Percentiles rank a stretch among this genome's conserved stretches.
Conservation (phyloP, 2,329 filamentous ascomycete genomes). For the Fusarium aywerte region DNA sequence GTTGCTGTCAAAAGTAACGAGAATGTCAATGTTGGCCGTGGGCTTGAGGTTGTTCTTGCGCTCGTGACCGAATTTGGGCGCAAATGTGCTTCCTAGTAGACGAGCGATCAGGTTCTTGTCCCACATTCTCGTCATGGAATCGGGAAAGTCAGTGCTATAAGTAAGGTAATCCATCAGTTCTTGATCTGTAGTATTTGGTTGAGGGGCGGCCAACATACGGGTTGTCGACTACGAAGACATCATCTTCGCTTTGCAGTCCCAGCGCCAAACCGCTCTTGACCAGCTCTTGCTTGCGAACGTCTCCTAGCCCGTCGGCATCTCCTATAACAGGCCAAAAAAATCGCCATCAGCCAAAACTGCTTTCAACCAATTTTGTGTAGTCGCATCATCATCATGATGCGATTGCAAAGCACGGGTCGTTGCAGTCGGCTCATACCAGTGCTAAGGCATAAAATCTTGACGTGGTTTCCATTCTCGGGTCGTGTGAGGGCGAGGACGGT, state of each 20-base stretch:
- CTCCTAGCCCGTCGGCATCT: constrained; percentile 87
- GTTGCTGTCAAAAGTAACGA: constrained; percentile 87
- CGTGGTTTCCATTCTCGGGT: constrained; percentile 83
- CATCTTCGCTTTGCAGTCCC: constrained; percentile 77
- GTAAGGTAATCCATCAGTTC: constrained; percentile 10
- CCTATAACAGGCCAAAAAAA: constrained; percentile 58
- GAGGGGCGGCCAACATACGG: constrained; percentile 59
- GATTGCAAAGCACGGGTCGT: constrained; percentile 15
- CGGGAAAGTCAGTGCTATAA: constrained; percentile 73
- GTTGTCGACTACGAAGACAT: constrained; percentile 87
- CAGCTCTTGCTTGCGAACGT: constrained; percentile 84
- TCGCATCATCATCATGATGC: constrained; percentile 20
- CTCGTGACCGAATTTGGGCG: constrained; percentile 66
- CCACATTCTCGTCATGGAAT: constrained; percentile 88
- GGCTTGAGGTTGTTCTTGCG: constrained; percentile 51
- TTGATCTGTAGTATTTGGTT: not conserved
- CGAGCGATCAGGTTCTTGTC: constrained; percentile 74
- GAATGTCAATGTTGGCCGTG: constrained; percentile 74
- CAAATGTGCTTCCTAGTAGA: constrained; percentile 79
- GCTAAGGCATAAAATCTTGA: constrained; percentile 94
- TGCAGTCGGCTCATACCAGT: constrained; percentile 65
- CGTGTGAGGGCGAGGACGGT: constrained; percentile 85
- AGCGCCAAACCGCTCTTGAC: constrained; percentile 81
- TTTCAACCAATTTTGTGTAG: constrained; percentile 16
- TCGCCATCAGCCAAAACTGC: constrained; percentile 36